A percentile compares a stretch with the other conserved stretches of the same genome.
Conservation (phyloP, 2,329 filamentous ascomycete species). For the Hirsutella rhossiliensis region DNA sequence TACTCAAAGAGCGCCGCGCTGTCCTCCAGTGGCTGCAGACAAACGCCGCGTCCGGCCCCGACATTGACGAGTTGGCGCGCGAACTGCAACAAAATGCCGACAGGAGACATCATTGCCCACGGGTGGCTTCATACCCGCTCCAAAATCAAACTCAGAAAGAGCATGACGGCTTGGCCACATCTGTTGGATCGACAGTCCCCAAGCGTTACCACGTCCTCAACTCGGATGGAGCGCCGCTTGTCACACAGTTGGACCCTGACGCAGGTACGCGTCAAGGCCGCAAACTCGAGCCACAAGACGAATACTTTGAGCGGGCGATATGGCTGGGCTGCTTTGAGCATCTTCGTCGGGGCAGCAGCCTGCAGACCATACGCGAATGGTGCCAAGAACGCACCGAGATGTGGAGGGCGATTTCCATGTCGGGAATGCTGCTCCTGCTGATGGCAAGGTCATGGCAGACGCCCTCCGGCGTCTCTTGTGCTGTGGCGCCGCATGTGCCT, state of each 20-base stretch:
- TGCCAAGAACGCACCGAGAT: conserved; percentile 74
- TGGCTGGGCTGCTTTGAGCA: conserved; percentile 95
- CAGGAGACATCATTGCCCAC: conserved; percentile 69
- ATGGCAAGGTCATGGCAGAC: conserved; percentile 27
- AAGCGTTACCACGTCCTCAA: conserved; percentile 43
- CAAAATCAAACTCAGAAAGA: conserved; percentile 82
- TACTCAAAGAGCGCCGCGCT: conserved; percentile 65
- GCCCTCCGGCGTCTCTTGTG: conserved; percentile 32
- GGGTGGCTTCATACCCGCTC: conserved; percentile 90
- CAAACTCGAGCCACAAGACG: conserved; percentile 68
- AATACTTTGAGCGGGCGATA: conserved; percentile 78
- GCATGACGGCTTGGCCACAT: conserved; percentile 55
- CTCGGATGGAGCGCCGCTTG: conserved; percentile 50
- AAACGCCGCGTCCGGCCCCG: conserved; percentile 56
- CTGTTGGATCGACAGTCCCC: conserved; percentile 51
- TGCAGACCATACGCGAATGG: conserved; percentile 70
- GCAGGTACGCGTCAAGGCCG: conserved; percentile 69
- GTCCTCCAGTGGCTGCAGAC: conserved; percentile 80
- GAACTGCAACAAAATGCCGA: conserved; percentile 68
- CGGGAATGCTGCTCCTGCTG: conserved; percentile 51
- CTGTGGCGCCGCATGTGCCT: conserved; percentile 73
- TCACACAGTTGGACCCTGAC: conserved; percentile 89
- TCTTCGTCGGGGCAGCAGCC: conserved; percentile 68
- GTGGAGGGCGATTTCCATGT: conserved; percentile 79
- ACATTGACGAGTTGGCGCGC: conserved; percentile 64